Evolutionary conservation across 805 yeast species (phyloP), one percentile per base, ranked within the genome.

Genomic region (Yamadazyma ubonensis): DNA sequence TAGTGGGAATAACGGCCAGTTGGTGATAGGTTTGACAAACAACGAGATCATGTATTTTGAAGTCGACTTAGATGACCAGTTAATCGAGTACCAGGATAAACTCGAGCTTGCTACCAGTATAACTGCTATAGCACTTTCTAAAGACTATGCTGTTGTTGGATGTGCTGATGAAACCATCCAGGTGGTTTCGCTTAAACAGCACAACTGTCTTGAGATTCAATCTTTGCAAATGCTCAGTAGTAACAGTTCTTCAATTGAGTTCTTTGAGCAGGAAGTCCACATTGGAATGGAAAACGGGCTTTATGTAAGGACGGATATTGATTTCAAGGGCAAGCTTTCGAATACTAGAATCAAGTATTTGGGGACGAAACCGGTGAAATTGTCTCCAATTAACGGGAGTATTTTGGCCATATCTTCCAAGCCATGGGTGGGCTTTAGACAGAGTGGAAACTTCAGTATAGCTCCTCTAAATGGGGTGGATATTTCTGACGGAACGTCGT

Each of bases 261-360:
- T 67, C 48, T 37, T 28, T 51, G 41, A 21, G 5, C 26, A 30
- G 23, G 33, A 43, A 65, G 71, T 86, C 8, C 95, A 89, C 58
- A 74, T 88, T 36, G 97, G 97, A 1, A 71, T 89, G 70, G 73
- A 65, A n/a, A 86, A 81, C 57, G 98, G 98, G 15, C 78, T 90
- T 1, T 87, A 83, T 61, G 80, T 81, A 2, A 66, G 82, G 12
- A 75, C 87, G 0, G 29, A 34, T 8, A 50, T 89, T 27, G 87
- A 85, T 52, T 51, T 63, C 4, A 68, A 82, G 3, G 96, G 96
- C 3, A 55, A 54, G 3, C 71, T 78, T 15, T 64, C 75, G 1
- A 82, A 83, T 47, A 76, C 88, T 1, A 69, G 83, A 50, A 77
- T 79, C 12, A 80, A 82, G 52, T 88, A 83, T 53, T 57, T 87